Evolutionary conservation across 129 eudicot species (phyloP), one percentile per base, ranked within the genome.

Genomic region (Calendula officinalis): DNA sequence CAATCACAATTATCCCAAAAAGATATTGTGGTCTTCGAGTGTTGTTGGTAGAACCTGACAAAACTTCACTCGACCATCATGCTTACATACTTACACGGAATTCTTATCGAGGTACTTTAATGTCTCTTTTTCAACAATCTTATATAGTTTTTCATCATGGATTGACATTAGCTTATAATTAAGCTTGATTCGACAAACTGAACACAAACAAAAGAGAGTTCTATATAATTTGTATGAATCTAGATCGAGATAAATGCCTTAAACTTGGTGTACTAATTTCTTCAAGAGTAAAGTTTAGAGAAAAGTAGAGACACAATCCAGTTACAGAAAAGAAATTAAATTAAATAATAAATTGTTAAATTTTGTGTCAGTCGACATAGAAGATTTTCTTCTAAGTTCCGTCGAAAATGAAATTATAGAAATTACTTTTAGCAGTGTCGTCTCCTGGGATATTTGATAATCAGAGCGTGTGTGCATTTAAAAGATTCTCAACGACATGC

Each of bases 11-110:
- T 66, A 38, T 66, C 39, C 71, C 61, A 40, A n/a, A 66, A 66
- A 38, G 12, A 51, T 52, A 37, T 52, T 5, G 27, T 40, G 61
- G 60, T 8, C 71, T 66, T 51, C 60, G 71, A 39, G 71, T 66
- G 41, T 66, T 66, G 71, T 51, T 66, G 61, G n/a, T 66, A 37
- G 71, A 66, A 38, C 8, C 71, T 52, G 41, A 66, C 12, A 27
- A n/a, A 50, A 38, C 12, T 14, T 66, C 27, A 51, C 71, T 66
- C 50, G 44, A 52, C 7, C n/a, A 22, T 22, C 61, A 66, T 66
- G 71, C 60, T 37, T 5, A 10, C 51, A 3, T 52, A 1, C 71
- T 66, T 66, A 8, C 8, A 38, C 61, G 50, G 4, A 17, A 66
- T 52, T 37, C 71, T 39, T 66, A 66, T 66, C 61, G 17, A 52